Evolutionary conservation across 805 yeast genomes (phyloP), one percentile per base, ranked within the genome.

Genomic region (Candida tibetensis): DNA sequence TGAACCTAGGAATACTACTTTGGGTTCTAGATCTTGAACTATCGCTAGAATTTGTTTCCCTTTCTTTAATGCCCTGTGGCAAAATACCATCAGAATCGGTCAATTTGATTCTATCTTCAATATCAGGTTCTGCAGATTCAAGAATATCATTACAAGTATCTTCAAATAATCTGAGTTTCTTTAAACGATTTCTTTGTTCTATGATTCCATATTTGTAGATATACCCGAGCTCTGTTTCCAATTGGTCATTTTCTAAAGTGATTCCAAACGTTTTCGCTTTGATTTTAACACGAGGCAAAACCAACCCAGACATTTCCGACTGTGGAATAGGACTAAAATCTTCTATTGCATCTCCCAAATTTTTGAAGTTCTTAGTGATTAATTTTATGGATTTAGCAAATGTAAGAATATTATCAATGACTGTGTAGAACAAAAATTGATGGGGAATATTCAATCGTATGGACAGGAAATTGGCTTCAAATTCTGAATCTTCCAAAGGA

Each of bases 161-260:
- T 12, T 69, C 70, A 31, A 69, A 70, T 9, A 60, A 40, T 4
- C 66, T 57, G 28, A 47, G 36, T 32, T 84, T 81, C 17, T 75
- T 76, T 9, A 76, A 34, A 44, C 96, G 69, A 36, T 69, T 64
- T 46, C 66, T 70, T 53, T 87, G 95, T 48, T 82, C 91, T n/a
- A 69, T 41, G 15, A 62, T 35, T 1, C 95, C 95, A 8, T 83
- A 68, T 48, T 82, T 81, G 51, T 74, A 80, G 18, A 82, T 76
- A 51, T 77, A 66, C 16, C 77, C 74, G 32, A 90, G 62, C 49
- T 86, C 81, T 5, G 80, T 69, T 58, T 91, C 98, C 57, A 90
- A 89, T 5, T 95, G 91, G 59, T 91, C 97, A 57, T 86, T 95
- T 39, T 86, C 95, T 45, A 89, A 69, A 17, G 82, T 71, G 27